A percentile compares a stretch with the other conserved stretches of the same genome.
These are phyloP conservation scores for Moricandia arvensis DNA, from an alignment of 345 rosid genomes.

Conservation along the genomic window DNA sequence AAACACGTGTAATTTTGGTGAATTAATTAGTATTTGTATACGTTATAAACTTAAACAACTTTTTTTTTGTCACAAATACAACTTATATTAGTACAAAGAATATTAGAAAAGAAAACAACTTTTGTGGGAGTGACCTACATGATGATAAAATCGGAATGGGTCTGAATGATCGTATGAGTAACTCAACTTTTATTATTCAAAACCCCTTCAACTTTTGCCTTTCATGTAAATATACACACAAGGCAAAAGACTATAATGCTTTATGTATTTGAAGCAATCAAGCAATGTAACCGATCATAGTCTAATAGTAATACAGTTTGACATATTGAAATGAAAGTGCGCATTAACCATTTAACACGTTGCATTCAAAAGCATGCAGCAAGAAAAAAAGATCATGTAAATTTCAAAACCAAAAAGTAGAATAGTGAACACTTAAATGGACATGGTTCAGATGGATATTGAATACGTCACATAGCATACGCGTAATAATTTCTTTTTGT, in stretches of 20 bases:
- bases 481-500: slow-evolving; percentile 22
- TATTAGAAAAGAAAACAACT: neutral
- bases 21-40: too few species aligned
- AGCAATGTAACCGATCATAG: neutral
- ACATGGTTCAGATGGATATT: neutral
- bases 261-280: neutral
- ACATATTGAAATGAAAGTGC: neutral
- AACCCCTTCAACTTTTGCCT: too few species aligned
- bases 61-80: too few species aligned
- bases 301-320: neutral
- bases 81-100: too few species aligned
- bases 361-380: neutral
- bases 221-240: too few species aligned
- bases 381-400: neutral
- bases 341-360: neutral
- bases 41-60: neutral
- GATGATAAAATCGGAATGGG: neutral
- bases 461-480: slow-evolving; percentile 16
- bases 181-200: neutral
- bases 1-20: too few species aligned
- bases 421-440: neutral
- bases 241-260: too few species aligned
- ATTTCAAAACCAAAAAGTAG: neutral
- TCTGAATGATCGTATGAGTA: neutral
- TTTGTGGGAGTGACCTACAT: neutral